Percentiles rank a stretch among this genome's conserved stretches.
These are phyloP conservation scores for Gynostemma pentaphyllum DNA, from an alignment of 306 rosid species.

Conservation along the genomic window DNA sequence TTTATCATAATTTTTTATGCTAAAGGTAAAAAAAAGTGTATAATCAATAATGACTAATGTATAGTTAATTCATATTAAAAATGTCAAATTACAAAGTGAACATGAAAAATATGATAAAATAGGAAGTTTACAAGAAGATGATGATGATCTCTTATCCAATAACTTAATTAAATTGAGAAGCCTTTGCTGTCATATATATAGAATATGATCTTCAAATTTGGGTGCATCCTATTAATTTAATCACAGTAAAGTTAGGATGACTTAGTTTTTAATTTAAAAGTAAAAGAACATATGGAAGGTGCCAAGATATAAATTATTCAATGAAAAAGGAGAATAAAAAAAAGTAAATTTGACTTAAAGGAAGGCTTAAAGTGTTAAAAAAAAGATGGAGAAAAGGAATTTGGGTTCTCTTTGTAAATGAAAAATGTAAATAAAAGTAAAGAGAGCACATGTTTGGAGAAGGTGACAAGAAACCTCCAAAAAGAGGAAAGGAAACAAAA, in stretches of 20 bases:
- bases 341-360: not conserved
- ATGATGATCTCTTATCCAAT: not conserved
- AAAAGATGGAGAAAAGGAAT: not conserved
- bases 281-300: not conserved
- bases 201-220: not conserved
- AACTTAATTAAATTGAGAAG: not conserved
- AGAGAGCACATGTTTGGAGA: not conserved
- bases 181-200: not conserved
- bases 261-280: not conserved
- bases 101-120: not conserved
- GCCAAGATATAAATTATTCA: not conserved
- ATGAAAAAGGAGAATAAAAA: not conserved
- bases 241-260: not conserved
- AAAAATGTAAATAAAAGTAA: not conserved
- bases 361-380: not conserved
- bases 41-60: no score
- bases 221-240: not conserved
- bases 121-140: not conserved
- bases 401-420: not conserved
- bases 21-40: no score
- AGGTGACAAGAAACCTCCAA: constrained; percentile 7
- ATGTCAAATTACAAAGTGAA: no score
- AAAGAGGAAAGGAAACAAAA: not conserved
- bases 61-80: not conserved
- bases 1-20: no score